Evolutionary conservation across 78 protist genomes (phyloP).

Genomic region (Dictyostelium brefeldianum): DNA sequence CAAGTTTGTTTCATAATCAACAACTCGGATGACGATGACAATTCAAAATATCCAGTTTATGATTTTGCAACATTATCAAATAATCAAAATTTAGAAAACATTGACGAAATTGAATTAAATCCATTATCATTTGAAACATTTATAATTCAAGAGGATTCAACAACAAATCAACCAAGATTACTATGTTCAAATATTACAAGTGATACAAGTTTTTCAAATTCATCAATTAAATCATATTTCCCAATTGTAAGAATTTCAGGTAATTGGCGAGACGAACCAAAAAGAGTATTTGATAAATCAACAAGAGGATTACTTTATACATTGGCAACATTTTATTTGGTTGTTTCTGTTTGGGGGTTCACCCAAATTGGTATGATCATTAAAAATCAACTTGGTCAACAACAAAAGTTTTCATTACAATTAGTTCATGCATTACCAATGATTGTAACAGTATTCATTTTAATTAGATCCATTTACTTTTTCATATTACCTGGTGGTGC

Average conservation of each 20-base stretch:
- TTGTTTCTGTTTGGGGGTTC: not conserved
- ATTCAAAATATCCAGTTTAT: slow-evolving; percentile 5
- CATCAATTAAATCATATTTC: not conserved
- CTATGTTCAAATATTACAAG: not conserved
- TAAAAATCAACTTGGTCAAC: not conserved
- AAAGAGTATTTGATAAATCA: not conserved
- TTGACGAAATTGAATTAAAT: not conserved
- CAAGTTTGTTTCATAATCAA: not conserved
- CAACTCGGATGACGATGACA: not conserved
- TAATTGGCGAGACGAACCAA: not conserved
- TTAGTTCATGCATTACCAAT: not conserved
- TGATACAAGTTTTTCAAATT: not conserved
- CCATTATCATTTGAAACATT: not conserved
- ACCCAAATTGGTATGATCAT: not conserved
- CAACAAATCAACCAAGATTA: not conserved
- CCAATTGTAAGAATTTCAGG: not conserved
- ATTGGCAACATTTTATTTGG: slow-evolving; percentile 5
- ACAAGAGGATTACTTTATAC: slow-evolving; percentile 14
- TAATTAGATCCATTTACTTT: slow-evolving; percentile 12
- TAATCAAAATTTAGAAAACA: not conserved
- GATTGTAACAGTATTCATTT: not conserved
- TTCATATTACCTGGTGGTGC: slow-evolving; percentile 23
- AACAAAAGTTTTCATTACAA: not conserved
- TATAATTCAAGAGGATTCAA: too few species aligned
- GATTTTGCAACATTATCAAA: slow-evolving; percentile 19